These are phyloP conservation scores for Agaricus sinodeliciosus DNA, from an alignment of 768 basidiomycete species.

Conservation along the genomic window DNA sequence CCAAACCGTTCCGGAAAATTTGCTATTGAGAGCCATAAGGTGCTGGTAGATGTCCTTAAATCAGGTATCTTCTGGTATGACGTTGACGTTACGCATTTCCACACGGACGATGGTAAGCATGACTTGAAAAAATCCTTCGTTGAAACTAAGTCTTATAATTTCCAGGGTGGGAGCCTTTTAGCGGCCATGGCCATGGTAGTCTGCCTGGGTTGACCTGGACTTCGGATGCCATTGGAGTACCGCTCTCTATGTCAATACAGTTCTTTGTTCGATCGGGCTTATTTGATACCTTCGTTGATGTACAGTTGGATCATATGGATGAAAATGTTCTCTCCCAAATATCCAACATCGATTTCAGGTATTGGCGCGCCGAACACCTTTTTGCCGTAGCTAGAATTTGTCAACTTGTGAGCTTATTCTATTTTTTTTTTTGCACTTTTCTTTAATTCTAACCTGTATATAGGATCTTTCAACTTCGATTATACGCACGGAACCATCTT, in stretches of 20 bases:
- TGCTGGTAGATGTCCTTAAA: not conserved
- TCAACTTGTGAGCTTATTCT: not conserved
- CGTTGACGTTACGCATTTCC: not conserved
- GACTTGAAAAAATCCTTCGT: not conserved
- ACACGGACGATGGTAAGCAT: not conserved
- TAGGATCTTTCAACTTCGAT: not conserved
- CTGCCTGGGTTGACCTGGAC: not conserved
- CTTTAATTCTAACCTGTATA: too few species aligned
- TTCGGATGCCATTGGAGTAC: not conserved
- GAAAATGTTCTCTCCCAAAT: not conserved
- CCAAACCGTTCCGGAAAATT: not conserved
- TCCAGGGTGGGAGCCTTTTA: not conserved
- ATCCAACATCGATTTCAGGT: not conserved
- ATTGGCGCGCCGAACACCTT: not conserved
- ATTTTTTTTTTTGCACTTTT: not conserved
- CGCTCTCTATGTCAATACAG: not conserved
- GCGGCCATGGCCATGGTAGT: not conserved
- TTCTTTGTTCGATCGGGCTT: not conserved
- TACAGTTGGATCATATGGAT: not conserved
- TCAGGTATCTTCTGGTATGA: not conserved
- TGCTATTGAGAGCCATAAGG: not conserved
- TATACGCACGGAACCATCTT: not conserved
- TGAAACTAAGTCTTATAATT: not conserved
- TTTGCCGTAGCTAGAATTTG: not conserved
- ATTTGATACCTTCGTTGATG: not conserved